These are phyloP conservation scores for Fusarium duplospermum DNA, from an alignment of 2,329 filamentous ascomycete species.

Conservation along the genomic window DNA sequence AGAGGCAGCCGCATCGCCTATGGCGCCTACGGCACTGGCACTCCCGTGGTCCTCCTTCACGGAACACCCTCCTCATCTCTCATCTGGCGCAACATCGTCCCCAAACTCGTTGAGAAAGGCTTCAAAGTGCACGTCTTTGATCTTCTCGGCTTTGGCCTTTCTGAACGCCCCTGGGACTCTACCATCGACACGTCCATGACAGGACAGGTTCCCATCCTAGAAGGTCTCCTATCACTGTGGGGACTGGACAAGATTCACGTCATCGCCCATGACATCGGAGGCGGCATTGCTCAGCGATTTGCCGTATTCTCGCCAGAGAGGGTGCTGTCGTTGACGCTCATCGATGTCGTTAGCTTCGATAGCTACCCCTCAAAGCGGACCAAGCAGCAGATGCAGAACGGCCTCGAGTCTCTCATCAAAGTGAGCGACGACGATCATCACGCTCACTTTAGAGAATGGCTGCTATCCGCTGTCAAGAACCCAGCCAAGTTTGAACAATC, in stretches of 20 bases:
- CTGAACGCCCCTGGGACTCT: slow-evolving; percentile 46
- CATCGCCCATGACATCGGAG: slow-evolving; percentile 48
- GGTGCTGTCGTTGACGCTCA: slow-evolving; percentile 43
- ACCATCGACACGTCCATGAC: slow-evolving; percentile 48
- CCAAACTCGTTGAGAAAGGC: slow-evolving; percentile 33
- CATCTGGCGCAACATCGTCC: slow-evolving; percentile 48
- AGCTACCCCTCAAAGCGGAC: slow-evolving; percentile 50
- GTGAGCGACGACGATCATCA: slow-evolving; percentile 32
- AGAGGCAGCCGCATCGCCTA: slow-evolving; percentile 44
- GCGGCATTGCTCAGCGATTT: slow-evolving; percentile 47
- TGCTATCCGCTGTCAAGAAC: slow-evolving; percentile 40
- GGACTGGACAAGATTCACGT: slow-evolving; percentile 41
- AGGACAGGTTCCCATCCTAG: slow-evolving; percentile 46
- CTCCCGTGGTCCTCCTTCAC: slow-evolving; percentile 47
- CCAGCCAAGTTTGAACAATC: slow-evolving; percentile 27
- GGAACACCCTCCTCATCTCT: slow-evolving; percentile 50
- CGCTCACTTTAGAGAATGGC: slow-evolving; percentile 44
- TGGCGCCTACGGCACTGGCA: slow-evolving; percentile 41
- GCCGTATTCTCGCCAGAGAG: slow-evolving; percentile 36
- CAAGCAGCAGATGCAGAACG: slow-evolving; percentile 45
- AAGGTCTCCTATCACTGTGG: slow-evolving; percentile 45
- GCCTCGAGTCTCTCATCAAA: slow-evolving; percentile 45
- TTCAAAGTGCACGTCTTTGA: slow-evolving; percentile 47
- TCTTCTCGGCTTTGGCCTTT: slow-evolving; percentile 48
- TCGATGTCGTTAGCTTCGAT: slow-evolving; percentile 49